Evolutionary conservation across 805 yeast genomes (phyloP).

Genomic region (Blastobotrys peoriensis): DNA sequence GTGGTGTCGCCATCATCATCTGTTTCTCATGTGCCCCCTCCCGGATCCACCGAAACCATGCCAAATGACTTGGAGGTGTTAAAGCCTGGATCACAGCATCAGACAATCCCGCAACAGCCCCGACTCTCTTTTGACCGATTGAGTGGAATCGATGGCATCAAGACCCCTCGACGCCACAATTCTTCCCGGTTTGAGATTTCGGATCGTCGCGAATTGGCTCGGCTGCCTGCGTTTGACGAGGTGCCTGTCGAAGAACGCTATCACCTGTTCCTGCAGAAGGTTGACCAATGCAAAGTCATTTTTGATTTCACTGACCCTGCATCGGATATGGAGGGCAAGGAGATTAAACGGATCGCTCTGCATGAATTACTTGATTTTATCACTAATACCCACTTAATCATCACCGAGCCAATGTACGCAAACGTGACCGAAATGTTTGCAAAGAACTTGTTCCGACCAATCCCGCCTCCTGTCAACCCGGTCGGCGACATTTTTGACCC

Average conservation of each 20-base stretch:
- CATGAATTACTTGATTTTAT: conserved; percentile 88
- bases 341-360: conserved; percentile 77
- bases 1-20: conserved; percentile 15
- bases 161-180: conserved; percentile 85
- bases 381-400: conserved; percentile 71
- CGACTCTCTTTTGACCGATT: conserved; percentile 52
- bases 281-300: conserved; percentile 90
- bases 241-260: conserved; percentile 77
- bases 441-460: conserved; percentile 84
- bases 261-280: conserved; percentile 74
- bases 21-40: conserved; percentile 23
- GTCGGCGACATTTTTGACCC: conserved; percentile 95
- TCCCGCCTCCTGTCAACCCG: conserved; percentile 98
- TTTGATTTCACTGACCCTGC: conserved; percentile 94
- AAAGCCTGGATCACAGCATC: conserved; percentile 10
- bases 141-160: conserved; percentile 75
- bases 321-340: conserved; percentile 86
- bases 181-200: conserved; percentile 87
- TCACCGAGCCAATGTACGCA: conserved; percentile 84
- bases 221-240: conserved; percentile 82
- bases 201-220: conserved; percentile 55
- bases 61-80: conserved; percentile 28
- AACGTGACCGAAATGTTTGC: conserved; percentile 88
- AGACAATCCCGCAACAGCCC: conserved; percentile 25
- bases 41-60: conserved; percentile 33